Evolutionary conservation across 1,284 basidiomycete genomes (phyloP).

Genomic region (Cerioporus squamosus): DNA sequence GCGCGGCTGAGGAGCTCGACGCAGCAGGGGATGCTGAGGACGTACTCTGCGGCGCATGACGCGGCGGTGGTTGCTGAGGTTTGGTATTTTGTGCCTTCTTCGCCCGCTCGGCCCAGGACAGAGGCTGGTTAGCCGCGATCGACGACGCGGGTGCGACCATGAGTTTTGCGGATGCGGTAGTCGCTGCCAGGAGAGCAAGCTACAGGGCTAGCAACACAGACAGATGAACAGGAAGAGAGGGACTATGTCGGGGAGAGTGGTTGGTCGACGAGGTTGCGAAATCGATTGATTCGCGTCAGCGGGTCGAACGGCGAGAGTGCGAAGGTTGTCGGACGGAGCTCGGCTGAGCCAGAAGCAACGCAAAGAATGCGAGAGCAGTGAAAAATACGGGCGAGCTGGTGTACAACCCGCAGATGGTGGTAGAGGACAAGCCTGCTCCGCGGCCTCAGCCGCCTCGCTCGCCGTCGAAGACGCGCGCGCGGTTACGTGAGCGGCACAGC

Average conservation of each 20-base stretch:
- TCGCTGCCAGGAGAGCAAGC: conserved; percentile 2
- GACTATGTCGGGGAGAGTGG: conserved; percentile 3
- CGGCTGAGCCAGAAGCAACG: conserved; percentile 4
- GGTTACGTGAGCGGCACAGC: too few species aligned
- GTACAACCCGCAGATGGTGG: conserved; percentile 22
- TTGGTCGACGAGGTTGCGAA: neutral
- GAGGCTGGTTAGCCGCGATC: conserved; percentile 36
- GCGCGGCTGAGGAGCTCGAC: conserved; percentile 20
- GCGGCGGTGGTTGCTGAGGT: conserved; percentile 23
- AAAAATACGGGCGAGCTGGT: conserved; percentile 19
- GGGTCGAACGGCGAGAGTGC: neutral
- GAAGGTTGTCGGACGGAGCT: neutral
- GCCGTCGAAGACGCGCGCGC: too few species aligned
- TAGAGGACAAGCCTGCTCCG: conserved; percentile 21
- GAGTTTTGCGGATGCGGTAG: conserved; percentile 16
- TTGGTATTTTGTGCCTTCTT: conserved; percentile 43
- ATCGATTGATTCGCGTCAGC: conserved; percentile 18
- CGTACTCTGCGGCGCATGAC: conserved; percentile 18
- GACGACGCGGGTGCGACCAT: conserved; percentile 45
- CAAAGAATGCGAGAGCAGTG: conserved; percentile 20
- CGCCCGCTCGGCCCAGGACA: conserved; percentile 66
- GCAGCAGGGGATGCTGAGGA: conserved; percentile 12
- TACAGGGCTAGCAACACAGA: neutral
- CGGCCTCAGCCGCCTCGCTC: too few species aligned
- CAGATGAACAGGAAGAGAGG: conserved; percentile 2